These are phyloP conservation scores for Somion occarium DNA, from an alignment of 1,284 basidiomycete genomes.

Conservation along the genomic window DNA sequence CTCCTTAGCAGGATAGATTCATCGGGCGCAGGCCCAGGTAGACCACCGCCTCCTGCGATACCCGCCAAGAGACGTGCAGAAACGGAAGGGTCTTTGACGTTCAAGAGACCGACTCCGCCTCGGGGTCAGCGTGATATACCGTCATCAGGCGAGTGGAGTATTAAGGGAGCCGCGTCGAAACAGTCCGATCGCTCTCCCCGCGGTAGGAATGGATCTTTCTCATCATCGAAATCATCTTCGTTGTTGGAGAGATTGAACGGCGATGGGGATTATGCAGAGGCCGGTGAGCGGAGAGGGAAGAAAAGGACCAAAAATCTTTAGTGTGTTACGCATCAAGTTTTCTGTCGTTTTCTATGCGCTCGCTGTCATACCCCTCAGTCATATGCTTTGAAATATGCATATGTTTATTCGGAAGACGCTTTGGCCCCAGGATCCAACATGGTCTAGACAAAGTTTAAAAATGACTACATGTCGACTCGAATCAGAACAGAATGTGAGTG, in stretches of 20 bases:
- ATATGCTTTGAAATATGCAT: not conserved
- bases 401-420: not conserved
- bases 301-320: conserved; percentile 15
- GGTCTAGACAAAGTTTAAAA: not conserved
- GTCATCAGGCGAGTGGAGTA: conserved; percentile 40
- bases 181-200: not conserved
- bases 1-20: conserved; percentile 37
- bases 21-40: conserved; percentile 6
- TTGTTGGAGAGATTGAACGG: conserved; percentile 42
- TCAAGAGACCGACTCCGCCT: not conserved
- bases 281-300: conserved; percentile 13
- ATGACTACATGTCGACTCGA: not conserved
- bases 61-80: conserved; percentile 21
- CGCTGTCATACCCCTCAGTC: not conserved
- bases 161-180: conserved; percentile 48
- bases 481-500: no score
- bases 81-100: conserved; percentile 5
- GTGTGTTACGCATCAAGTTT: not conserved
- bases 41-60: conserved; percentile 4
- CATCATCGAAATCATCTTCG: conserved; percentile 29
- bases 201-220: not conserved
- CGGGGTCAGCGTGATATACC: conserved; percentile 25
- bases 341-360: not conserved
- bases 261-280: conserved; percentile 8
- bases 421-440: not conserved